Evolutionary conservation across 768 basidiomycete species (phyloP), one percentile per base, ranked within the genome.

Genomic region (Suillus hirtellus): DNA sequence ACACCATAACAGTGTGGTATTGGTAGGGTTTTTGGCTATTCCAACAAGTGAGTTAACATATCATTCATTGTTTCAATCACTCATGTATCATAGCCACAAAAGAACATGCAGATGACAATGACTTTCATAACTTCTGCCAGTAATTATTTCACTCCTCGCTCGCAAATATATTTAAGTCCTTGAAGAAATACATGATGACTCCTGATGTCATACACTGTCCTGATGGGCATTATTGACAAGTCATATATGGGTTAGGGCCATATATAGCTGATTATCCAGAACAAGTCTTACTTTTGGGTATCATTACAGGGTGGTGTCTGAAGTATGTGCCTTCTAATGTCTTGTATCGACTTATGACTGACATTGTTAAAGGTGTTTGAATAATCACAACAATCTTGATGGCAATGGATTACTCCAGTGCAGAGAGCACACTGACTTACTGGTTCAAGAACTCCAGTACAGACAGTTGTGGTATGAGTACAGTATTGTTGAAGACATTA

Each of bases 221-320:
- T 1, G 76, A 80, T 66, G 71, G 74, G 1, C 70, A 76, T 63
- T 76, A 62, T 61, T 66, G 66, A 0, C 59, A 66, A 4, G 71
- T 63, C 0, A 70, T 80, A n/a, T 78, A 73, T 66, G 70, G 71
- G 2, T 53, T 81, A 11, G 77, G 77, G 0, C 73, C 77, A 0
- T 77, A 78, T 43, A 79, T 81, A 61, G 76, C 77, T 0, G 75
- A 81, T 61, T 80, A 81, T 62, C 79, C 75, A 1, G 77, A 81
- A 60, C 79, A 80, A 4, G 17, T 15, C 4, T 40, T 40, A 15
- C 5, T 15, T 15, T 27, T 27, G 27, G 27, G 27, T 27, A 27
- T 27, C 2, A 2, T 27, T 27, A 27, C 27, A 27, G 27, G 40
- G 40, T 40, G 42, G 78, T 80, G 78, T 65, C 61, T 73, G 14